Evolutionary conservation across 129 eudicot genomes (phyloP), one percentile per base, ranked within the genome.

Genomic region (Flaveria ramosissima): DNA sequence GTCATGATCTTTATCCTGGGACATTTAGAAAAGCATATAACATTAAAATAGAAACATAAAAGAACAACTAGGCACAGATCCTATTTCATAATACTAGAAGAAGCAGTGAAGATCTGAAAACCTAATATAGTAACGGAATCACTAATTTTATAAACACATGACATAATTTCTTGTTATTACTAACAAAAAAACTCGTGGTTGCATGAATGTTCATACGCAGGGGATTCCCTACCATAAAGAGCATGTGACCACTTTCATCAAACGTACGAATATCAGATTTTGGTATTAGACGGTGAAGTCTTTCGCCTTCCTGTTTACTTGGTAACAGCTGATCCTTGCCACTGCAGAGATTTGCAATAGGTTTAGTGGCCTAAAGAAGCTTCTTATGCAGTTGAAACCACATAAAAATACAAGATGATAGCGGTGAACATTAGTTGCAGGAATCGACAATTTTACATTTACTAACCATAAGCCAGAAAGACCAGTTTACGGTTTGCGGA

Each of bases 271-370:
- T 73, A 56, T 80, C 83, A 66, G 83, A 80, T 24, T 80, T 80
- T 42, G 79, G 82, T 56, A 78, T 74, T 57, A 78, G 51, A 59
- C 53, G 82, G 65, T 63, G 19, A 75, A 75, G 79, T 75, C 79
- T 70, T 70, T 78, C 76, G 9, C 82, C 82, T 78, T 78, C 71
- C 47, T 66, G 27, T 41, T 10, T 39, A 81, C 92, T 89, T 66
- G 97, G 91, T 77, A 92, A 72, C 32, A 92, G 72, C 72, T 80
- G 85, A 83, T 92, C 97, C 85, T 61, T 86, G 80, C 89, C 92
- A 80, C 96, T 89, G 74, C 59, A 76, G 27, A 68, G 55, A 75
- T 71, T 14, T 61, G 16, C 46, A 74, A 11, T 10, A 8, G 50
- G 50, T 1, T 45, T 45, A 45, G 14, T 11, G 50, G 50, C 50